Evolutionary conservation across 1,139 yeast species (phyloP).

Genomic region (Blastobotrys ciferrii): DNA sequence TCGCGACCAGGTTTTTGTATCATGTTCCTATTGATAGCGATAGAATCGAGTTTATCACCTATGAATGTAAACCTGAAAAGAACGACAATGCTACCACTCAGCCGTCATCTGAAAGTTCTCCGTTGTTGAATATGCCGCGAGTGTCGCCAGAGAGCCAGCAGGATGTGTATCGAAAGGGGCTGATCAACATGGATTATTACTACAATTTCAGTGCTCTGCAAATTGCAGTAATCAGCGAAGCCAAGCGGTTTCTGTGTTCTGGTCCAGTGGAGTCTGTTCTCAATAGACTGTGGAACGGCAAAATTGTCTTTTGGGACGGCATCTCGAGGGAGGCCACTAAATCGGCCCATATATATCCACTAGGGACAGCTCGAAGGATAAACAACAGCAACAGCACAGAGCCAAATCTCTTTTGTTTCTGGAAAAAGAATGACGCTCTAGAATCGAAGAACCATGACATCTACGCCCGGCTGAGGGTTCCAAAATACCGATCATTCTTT

Average conservation of each 20-base stretch:
- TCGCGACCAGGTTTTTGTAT: slow-evolving; percentile 31
- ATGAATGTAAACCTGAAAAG: slow-evolving; percentile 22
- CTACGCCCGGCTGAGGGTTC: slow-evolving; percentile 36
- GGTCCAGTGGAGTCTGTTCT: slow-evolving; percentile 31
- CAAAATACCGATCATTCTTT: slow-evolving; percentile 33
- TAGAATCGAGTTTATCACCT: slow-evolving; percentile 31
- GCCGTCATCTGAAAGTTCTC: slow-evolving; percentile 15
- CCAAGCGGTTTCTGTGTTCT: slow-evolving; percentile 31
- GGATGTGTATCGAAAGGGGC: slow-evolving; percentile 15
- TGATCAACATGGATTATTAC: slow-evolving; percentile 16
- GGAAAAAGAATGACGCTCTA: background rate
- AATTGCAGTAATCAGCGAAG: slow-evolving; percentile 32
- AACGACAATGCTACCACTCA: background rate
- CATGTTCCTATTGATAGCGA: slow-evolving; percentile 28
- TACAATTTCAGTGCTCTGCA: slow-evolving; percentile 32
- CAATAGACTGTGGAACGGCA: slow-evolving; percentile 36
- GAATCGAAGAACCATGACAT: slow-evolving; percentile 20
- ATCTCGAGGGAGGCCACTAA: slow-evolving; percentile 30
- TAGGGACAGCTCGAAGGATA: slow-evolving; percentile 15
- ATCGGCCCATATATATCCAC: slow-evolving; percentile 21
- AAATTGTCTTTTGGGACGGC: slow-evolving; percentile 36
- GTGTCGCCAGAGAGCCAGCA: slow-evolving; percentile 6
- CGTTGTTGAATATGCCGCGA: slow-evolving; percentile 14
- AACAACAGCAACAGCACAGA: slow-evolving; percentile 12
- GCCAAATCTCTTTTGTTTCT: no score